A percentile compares a stretch with the other conserved stretches of the same genome.
Evolutionary conservation across 208 protist species (phyloP).

Genomic region (Acanthamoeba culbertsoni): DNA sequence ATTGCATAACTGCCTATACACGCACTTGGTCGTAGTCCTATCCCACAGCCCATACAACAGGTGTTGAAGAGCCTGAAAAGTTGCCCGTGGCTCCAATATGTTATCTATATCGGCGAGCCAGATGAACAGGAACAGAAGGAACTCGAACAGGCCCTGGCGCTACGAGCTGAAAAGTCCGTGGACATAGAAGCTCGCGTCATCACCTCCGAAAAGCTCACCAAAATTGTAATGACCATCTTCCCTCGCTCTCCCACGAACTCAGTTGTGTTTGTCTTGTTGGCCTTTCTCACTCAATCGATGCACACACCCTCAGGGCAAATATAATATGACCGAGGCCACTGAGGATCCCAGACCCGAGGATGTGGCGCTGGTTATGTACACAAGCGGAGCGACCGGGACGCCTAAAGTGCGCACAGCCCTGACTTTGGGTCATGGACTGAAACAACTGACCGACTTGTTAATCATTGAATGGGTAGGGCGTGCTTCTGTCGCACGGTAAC

Average conservation of each 20-base stretch:
- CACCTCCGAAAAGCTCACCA: not conserved
- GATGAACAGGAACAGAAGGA: not conserved
- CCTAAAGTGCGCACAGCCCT: slow-evolving; percentile 37
- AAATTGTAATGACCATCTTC: not conserved
- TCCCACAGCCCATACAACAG: not conserved
- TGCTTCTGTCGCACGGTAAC: slow-evolving; percentile 30
- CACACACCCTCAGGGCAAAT: not conserved
- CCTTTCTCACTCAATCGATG: not conserved
- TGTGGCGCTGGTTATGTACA: slow-evolving; percentile 63
- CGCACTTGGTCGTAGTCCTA: not conserved
- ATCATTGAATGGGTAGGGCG: not conserved
- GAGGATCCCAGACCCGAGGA: slow-evolving; percentile 46
- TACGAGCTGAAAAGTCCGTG: not conserved
- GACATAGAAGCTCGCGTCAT: not conserved
- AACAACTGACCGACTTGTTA: not conserved
- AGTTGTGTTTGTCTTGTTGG: not conserved
- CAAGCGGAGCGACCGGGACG: slow-evolving; percentile 59
- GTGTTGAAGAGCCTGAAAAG: not conserved
- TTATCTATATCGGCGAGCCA: not conserved
- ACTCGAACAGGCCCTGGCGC: not conserved
- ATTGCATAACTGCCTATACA: not conserved
- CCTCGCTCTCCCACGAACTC: not conserved
- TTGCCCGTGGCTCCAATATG: not conserved
- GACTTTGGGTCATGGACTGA: not conserved
- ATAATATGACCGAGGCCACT: not conserved